These are phyloP conservation scores for Phyllosticta ampelicida DNA, from an alignment of 2,329 filamentous ascomycete species.

Conservation along the genomic window DNA sequence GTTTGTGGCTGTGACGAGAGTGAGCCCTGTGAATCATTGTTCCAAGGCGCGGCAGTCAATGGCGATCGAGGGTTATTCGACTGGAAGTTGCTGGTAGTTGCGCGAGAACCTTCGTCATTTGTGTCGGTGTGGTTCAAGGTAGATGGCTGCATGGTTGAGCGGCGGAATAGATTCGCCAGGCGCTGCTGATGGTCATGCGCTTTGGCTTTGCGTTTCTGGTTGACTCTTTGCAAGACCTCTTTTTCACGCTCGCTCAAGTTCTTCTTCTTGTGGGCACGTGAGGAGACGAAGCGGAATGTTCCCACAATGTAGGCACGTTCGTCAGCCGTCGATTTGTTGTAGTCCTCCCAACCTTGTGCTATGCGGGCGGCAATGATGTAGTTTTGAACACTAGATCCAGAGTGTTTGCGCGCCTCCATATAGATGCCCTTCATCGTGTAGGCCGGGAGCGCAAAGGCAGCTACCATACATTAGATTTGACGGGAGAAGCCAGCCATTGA, in stretches of 20 bases:
- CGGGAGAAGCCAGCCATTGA: not conserved
- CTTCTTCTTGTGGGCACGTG: slow-evolving; percentile 47
- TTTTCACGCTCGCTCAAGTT: slow-evolving; percentile 40
- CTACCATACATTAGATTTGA: not conserved
- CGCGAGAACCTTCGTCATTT: not conserved
- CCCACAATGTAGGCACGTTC: slow-evolving; percentile 55
- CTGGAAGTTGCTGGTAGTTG: not conserved
- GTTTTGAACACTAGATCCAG: slow-evolving; percentile 61
- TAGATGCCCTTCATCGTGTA: slow-evolving; percentile 77
- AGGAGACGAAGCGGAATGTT: slow-evolving; percentile 52
- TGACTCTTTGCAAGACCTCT: slow-evolving; percentile 38
- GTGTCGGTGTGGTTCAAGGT: not conserved
- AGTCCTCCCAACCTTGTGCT: slow-evolving; percentile 61
- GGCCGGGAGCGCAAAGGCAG: slow-evolving; percentile 51
- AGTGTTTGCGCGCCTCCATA: slow-evolving; percentile 61
- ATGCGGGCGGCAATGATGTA: slow-evolving; percentile 72
- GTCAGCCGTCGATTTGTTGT: slow-evolving; percentile 40
- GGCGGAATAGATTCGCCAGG: not conserved
- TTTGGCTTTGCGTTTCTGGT: slow-evolving; percentile 19
- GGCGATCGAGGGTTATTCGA: not conserved
- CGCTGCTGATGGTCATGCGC: slow-evolving; percentile 16
- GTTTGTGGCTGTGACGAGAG: not conserved
- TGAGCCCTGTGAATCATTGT: not conserved
- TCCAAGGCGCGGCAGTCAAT: not conserved
- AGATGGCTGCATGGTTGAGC: not conserved